Evolutionary conservation across 805 yeast species (phyloP), one percentile per base, ranked within the genome.

Genomic region (Barnettozyma sp.): DNA sequence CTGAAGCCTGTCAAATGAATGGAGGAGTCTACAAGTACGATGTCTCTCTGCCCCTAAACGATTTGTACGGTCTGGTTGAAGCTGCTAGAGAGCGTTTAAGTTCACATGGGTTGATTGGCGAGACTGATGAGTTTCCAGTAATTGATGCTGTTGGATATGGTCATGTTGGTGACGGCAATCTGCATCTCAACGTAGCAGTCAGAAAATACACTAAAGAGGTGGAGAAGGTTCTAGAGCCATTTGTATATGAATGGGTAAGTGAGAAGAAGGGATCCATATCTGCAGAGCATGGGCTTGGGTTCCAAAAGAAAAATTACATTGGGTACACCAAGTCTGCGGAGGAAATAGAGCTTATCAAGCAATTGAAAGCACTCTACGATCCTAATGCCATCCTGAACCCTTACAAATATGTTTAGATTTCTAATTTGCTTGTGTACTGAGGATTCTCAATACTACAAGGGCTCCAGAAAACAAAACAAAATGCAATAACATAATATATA

Each of bases 1-100:
- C 96, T 26, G 98, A 92, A 63, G 88, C 95, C 6, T 71, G 84
- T 6, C 81, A 83, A 34, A 70, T 73, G 41, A 77, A 70, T 24
- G 97, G 98, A 35, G 98, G 97, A 49, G 97, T 90, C 35, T 92
- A 90, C 68, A 92, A 92, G 64, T 92, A 92, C 55, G 98, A 92
- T 51, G 96, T 92, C 25, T 87, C 97, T 4, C 65, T 92, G 41
- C 97, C 97, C 23, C 69, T 92, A 45, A 66, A 72, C 15, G 84
- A 78, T 35, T 68, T 92, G 62, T 92, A 87, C 55, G 80, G 80
- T 10, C 65, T 92, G 35, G 95, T 90, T 16, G 82, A 76, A 31
- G 94, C 81, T 6, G 78, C 79, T n/a, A 73, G 79, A 46, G 75
- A 60, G 30, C 72, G 72, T 49, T 66, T 92, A 43, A 51, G 41